Conservation (phyloP, 306 rosid species). For the Castanea crenata region DNA sequence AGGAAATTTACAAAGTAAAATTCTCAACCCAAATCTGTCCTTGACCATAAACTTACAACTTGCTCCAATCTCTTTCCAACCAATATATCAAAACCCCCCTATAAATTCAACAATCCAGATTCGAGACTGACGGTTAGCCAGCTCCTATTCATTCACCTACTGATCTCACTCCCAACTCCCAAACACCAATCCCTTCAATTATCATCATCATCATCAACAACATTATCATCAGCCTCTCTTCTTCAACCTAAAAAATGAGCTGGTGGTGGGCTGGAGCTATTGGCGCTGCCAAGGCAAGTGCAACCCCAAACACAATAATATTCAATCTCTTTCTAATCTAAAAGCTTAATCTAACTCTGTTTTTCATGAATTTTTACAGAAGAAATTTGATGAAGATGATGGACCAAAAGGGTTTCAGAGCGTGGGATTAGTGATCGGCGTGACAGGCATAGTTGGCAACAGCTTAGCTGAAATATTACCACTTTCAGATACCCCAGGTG, state of each 20-base stretch:
- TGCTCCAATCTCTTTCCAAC: background rate
- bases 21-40: no score
- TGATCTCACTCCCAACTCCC: background rate
- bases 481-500: slow-evolving; percentile 71
- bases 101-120: background rate
- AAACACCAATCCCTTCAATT: background rate
- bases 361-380: slow-evolving; percentile 32
- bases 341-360: background rate
- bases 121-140: background rate
- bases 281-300: slow-evolving; percentile 44
- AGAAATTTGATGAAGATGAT: slow-evolving; percentile 56
- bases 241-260: slow-evolving; percentile 25
- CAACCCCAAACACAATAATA: background rate
- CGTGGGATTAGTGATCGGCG: slow-evolving; percentile 60
- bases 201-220: background rate
- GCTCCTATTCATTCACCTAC: background rate
- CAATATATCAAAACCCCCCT: background rate
- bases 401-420: slow-evolving; percentile 36
- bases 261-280: slow-evolving; percentile 73
- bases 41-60: background rate
- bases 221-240: background rate
- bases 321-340: background rate
- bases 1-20: no score
- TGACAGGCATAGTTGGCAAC: slow-evolving; percentile 75
- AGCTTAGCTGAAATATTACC: slow-evolving; percentile 87